Conservation (phyloP, 192 early-diverging fungal genomes). For the Podochytrium sp. region DNA sequence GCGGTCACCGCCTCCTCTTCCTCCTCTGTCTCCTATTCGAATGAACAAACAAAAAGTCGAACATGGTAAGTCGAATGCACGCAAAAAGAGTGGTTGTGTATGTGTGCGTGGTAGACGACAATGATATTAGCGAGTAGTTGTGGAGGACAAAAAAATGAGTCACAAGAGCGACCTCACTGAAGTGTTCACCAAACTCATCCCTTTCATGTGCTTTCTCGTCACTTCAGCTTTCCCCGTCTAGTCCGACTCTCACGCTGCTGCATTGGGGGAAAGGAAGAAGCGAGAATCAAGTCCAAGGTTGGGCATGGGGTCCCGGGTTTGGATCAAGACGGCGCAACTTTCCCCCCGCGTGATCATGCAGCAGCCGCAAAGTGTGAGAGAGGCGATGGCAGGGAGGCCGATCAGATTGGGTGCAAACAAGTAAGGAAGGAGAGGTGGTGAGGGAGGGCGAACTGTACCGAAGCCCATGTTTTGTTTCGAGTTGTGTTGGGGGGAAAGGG, state of each 20-base stretch:
- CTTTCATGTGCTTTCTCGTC: not conserved
- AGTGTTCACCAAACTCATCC: not conserved
- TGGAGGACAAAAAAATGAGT: not conserved
- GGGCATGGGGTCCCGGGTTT: not conserved
- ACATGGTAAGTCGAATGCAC: not conserved
- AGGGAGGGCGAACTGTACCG: slow-evolving; percentile 11
- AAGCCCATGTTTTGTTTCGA: slow-evolving; percentile 22
- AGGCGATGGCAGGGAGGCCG: not conserved
- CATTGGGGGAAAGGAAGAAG: not conserved
- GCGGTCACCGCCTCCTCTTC: slow-evolving; percentile 26
- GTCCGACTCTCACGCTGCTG: not conserved
- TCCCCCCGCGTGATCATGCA: not conserved
- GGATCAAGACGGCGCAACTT: not conserved
- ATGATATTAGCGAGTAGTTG: not conserved
- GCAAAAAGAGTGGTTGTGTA: not conserved
- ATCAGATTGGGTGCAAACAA: slow-evolving; percentile 26
- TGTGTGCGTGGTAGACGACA: not conserved
- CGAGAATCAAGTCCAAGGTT: not conserved
- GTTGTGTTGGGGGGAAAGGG: not conserved
- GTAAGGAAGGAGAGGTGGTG: slow-evolving; percentile 2
- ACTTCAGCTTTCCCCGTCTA: not conserved
- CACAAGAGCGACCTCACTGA: not conserved
- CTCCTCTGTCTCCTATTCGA: slow-evolving; percentile 31
- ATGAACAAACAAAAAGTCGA: not conserved
- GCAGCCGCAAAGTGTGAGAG: not conserved